Percentiles rank a stretch among this genome's conserved stretches.
Evolutionary conservation across 495 filamentous ascomycete genomes (phyloP).

Genomic region (Podospora pseudocomata): DNA sequence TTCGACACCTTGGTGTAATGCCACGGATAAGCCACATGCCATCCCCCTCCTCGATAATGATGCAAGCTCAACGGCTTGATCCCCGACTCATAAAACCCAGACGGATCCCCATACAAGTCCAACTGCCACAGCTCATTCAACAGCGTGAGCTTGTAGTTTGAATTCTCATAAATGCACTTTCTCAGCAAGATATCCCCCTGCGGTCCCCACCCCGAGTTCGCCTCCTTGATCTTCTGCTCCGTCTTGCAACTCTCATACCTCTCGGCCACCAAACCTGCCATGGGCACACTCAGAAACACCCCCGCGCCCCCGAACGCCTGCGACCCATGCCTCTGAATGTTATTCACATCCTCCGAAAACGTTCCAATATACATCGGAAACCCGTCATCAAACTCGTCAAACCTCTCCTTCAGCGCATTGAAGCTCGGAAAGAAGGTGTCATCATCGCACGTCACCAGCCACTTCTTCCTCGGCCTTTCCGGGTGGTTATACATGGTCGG

Average conservation of each 20-base stretch:
- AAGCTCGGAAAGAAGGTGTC: constrained; percentile 73
- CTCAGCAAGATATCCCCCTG: constrained; percentile 64
- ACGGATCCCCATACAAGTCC: constrained; percentile 62
- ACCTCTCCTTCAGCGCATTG: constrained; percentile 51
- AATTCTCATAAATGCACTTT: constrained; percentile 64
- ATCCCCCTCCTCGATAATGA: constrained; percentile 58
- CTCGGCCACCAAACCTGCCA: constrained; percentile 57
- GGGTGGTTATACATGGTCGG: constrained; percentile 50
- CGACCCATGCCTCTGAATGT: constrained; percentile 63
- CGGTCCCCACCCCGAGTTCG: constrained; percentile 52
- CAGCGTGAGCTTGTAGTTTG: constrained; percentile 56
- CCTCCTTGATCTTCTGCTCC: constrained; percentile 47
- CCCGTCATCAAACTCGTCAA: constrained; percentile 49
- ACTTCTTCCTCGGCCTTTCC: constrained; percentile 53
- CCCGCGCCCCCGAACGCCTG: constrained; percentile 72
- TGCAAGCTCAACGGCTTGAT: constrained; percentile 62
- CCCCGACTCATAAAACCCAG: constrained; percentile 66
- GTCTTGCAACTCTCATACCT: constrained; percentile 54
- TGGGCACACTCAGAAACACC: constrained; percentile 63
- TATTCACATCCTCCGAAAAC: constrained; percentile 65
- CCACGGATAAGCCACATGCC: constrained; percentile 52
- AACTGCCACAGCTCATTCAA: constrained; percentile 64
- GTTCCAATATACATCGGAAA: constrained; percentile 64
- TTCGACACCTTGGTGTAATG: constrained; percentile 64
- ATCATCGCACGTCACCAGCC: constrained; percentile 68